A percentile compares a stretch with the other conserved stretches of the same genome.
Conservation (phyloP, 139 green algal species). For the Chlamydomonas incerta region DNA sequence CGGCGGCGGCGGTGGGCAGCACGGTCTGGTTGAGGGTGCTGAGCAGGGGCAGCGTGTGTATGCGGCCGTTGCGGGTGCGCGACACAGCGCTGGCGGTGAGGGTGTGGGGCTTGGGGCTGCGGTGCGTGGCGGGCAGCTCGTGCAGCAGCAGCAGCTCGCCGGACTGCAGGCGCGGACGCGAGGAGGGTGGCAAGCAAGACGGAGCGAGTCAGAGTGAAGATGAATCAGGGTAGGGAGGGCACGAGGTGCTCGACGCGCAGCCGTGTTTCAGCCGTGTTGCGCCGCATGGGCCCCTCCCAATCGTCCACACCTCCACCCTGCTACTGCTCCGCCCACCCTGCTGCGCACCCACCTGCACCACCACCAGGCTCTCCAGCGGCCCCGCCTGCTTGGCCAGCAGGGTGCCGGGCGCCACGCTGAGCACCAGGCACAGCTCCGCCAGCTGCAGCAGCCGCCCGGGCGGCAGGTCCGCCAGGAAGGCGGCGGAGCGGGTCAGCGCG, state of each 20-base stretch:
- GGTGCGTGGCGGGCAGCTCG: conserved; percentile 1
- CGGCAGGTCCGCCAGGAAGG: conserved; percentile 16
- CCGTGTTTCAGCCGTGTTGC: no score
- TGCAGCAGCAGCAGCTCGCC: conserved; percentile 35
- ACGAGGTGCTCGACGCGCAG: no score
- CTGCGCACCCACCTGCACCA: conserved; percentile 40
- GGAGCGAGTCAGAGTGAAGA: no score
- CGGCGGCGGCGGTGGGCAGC: not conserved
- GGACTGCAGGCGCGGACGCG: not conserved
- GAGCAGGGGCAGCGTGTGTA: conserved; percentile 1
- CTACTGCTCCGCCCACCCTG: not conserved
- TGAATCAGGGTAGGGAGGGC: no score
- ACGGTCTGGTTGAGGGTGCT: not conserved
- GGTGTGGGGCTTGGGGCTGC: not conserved
- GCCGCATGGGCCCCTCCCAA: no score
- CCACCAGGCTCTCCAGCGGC: conserved; percentile 22
- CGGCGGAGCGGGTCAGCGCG: conserved; percentile 7
- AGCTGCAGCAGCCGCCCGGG: not conserved
- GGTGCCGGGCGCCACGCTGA: not conserved
- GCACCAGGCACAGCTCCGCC: conserved; percentile 36
- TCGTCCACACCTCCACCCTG: not conserved
- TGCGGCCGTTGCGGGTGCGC: conserved; percentile 15
- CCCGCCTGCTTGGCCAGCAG: conserved; percentile 20
- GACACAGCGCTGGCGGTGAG: not conserved
- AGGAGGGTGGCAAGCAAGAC: no score